phyloP scores from a whole-genome alignment of 1,284 basidiomycete genomes.

The Amylostereum chailletii region DNA sequence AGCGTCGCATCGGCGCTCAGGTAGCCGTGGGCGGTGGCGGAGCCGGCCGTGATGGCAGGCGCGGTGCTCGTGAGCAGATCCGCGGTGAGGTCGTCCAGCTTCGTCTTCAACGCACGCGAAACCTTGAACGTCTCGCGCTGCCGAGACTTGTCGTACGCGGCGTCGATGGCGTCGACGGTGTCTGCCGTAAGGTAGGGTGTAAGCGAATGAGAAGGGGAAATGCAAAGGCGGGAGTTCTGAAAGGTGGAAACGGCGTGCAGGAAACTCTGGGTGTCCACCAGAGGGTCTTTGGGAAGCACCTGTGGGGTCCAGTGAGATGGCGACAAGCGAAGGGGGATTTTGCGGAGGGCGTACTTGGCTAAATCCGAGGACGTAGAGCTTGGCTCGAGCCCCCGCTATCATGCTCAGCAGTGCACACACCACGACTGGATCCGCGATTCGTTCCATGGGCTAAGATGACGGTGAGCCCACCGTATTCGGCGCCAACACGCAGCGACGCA shows the following conservation, averaged over 20 bases:
- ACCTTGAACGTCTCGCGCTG: slow-evolving; percentile 52
- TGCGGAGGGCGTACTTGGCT: slow-evolving; percentile 23
- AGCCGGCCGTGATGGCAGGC: slow-evolving; percentile 12
- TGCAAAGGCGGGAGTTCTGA: slow-evolving; percentile 13
- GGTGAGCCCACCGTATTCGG: background rate
- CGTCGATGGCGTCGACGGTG: slow-evolving; percentile 38
- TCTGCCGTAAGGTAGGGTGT: slow-evolving; percentile 33
- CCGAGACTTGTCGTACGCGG: slow-evolving; percentile 42
- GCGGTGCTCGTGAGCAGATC: slow-evolving; percentile 24
- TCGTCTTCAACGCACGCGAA: slow-evolving; percentile 47
- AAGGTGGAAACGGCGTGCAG: slow-evolving; percentile 18
- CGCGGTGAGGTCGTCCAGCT: slow-evolving; percentile 35
- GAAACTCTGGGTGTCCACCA: slow-evolving; percentile 56
- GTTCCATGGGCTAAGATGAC: slow-evolving; percentile 48
- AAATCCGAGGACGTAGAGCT: slow-evolving; percentile 46
- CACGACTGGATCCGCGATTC: slow-evolving; percentile 61
- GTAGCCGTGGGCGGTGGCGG: slow-evolving; percentile 18
- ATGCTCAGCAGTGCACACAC: slow-evolving; percentile 63
- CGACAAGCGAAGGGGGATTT: background rate
- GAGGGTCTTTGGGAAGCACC: slow-evolving; percentile 66
- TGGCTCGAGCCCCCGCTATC: slow-evolving; percentile 57
- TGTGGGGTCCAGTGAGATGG: slow-evolving; percentile 15
- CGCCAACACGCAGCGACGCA: slow-evolving; percentile 19
- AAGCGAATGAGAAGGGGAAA: slow-evolving; percentile 9
- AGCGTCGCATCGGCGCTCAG: slow-evolving; percentile 32